A percentile compares a stretch with the other conserved stretches of the same genome.
Evolutionary conservation across 1,139 yeast species (phyloP).

Genomic region (Zygosaccharomyces pseudobailii): DNA sequence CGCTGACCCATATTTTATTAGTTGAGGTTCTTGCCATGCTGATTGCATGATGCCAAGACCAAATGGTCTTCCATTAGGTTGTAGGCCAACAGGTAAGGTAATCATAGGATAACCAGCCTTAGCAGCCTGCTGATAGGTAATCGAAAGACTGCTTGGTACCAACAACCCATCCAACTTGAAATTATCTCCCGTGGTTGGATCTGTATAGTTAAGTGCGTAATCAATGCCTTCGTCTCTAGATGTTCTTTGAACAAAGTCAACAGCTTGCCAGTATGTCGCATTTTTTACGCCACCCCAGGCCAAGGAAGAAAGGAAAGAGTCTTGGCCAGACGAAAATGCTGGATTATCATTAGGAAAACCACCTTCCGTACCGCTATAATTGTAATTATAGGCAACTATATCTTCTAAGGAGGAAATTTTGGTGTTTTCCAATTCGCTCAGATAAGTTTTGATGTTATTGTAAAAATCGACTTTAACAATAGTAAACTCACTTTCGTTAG

Average conservation of each 20-base stretch:
- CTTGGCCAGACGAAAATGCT: constrained; percentile 31
- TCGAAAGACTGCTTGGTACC: constrained; percentile 25
- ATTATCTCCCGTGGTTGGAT: constrained; percentile 23
- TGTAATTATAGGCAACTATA: constrained; percentile 25
- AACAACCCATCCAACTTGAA: constrained; percentile 26
- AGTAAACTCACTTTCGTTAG: constrained; percentile 30
- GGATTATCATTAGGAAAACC: constrained; percentile 21
- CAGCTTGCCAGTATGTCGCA: constrained; percentile 30
- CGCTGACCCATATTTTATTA: constrained; percentile 29
- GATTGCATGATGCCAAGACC: constrained; percentile 30
- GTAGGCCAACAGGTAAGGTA: constrained; percentile 22
- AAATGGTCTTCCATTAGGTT: constrained; percentile 23
- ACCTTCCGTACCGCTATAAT: constrained; percentile 27
- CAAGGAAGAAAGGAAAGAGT: constrained; percentile 26
- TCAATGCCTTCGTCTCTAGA: constrained; percentile 32
- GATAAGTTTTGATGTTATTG: constrained; percentile 25
- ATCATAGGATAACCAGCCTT: constrained; percentile 29
- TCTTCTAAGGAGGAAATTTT: constrained; percentile 25
- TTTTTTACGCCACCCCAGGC: constrained; percentile 28
- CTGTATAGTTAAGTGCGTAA: constrained; percentile 28
- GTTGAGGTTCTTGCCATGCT: constrained; percentile 27
- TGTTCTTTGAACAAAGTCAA: constrained; percentile 26
- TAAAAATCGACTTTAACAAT: constrained; percentile 30
- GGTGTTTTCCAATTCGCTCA: constrained; percentile 24
- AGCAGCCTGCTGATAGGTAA: constrained; percentile 29